phyloP scores from a whole-genome alignment of 768 basidiomycete genomes.

The Hemileccinum rubropunctum region DNA sequence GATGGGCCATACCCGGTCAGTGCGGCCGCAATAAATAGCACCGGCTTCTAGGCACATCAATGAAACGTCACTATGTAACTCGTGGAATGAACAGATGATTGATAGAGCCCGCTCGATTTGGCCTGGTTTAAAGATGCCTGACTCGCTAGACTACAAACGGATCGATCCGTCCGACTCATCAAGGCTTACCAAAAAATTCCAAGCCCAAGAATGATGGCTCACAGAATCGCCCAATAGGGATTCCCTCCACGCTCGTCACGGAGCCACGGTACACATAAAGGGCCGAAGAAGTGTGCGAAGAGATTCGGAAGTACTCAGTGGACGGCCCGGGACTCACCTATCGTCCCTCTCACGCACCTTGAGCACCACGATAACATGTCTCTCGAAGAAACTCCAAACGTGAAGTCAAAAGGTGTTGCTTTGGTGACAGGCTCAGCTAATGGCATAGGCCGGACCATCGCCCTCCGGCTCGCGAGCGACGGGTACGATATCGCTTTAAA shows the following conservation, averaged over 20 bases:
- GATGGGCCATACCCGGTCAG: too few species aligned
- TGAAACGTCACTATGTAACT: too few species aligned
- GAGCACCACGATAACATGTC: conserved; percentile 1
- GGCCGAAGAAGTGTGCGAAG: too few species aligned
- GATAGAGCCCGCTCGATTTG: neutral
- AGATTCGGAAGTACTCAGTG: too few species aligned
- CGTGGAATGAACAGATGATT: neutral
- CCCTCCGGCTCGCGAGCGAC: conserved; percentile 35
- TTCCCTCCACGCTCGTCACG: neutral
- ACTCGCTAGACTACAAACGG: too few species aligned
- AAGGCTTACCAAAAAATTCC: too few species aligned
- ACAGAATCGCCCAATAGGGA: too few species aligned
- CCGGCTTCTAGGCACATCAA: too few species aligned
- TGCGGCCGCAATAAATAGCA: too few species aligned
- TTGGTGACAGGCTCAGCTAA: conserved; percentile 31
- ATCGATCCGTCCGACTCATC: too few species aligned
- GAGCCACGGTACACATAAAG: neutral
- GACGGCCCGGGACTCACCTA: too few species aligned
- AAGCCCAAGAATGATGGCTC: too few species aligned
- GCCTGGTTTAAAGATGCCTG: neutral
- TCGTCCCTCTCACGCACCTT: neutral
- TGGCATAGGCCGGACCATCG: conserved; percentile 35
- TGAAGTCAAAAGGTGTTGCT: conserved; percentile 28
- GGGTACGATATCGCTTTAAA: conserved; percentile 37
- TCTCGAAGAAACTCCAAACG: neutral